Evolutionary conservation across 1,284 basidiomycete species (phyloP), one percentile per base, ranked within the genome.

Genomic region (Heimioporus punctisporus): DNA sequence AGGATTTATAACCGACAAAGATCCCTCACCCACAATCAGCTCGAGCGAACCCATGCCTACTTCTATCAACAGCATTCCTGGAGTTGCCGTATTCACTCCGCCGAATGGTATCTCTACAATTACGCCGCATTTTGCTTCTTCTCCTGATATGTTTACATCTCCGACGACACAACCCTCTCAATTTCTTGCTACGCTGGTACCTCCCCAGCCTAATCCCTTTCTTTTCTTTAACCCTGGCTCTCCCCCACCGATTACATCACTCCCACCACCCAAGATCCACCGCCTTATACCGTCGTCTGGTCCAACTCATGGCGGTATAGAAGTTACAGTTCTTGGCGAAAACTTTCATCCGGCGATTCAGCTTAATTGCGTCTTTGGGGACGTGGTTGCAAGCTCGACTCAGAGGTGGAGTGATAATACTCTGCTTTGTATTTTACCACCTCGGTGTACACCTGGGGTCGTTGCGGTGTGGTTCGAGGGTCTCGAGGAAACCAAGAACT

Each of bases 401-500:
- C 90, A 93, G 61, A 83, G 92, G 40, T 98, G 95, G 91, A 94
- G 93, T 64, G 88, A 94, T 57, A 97, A 95, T 63, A 97, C 97
- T 40, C 82, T 98, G 6, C 92, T 98, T 15, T 98, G 97, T 70
- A 75, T 97, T 39, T 72, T 99, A 48, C 97, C 97, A 4, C 93
- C 97, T 0, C 84, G 90, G 54, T 79, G 88, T 2, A 77, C 81
- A 46, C 84, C 96, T 5, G 97, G 97, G 4, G 85, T 92, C 8
- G 97, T 98, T n/a, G 83, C 88, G 2, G 97, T 99, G 5, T 90
- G 86, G 79, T 92, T 91, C 66, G 87, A 90, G 67, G 91, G 88
- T 28, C 76, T 90, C 34, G 76, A 80, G 44, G 84, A 86, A 67
- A 75, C 78, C 37, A 80, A 82, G 14, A 83, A 86, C 31, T 74